phyloP scores from a whole-genome alignment of 768 basidiomycete genomes.

The Phlebiopsis flavidoalba region DNA sequence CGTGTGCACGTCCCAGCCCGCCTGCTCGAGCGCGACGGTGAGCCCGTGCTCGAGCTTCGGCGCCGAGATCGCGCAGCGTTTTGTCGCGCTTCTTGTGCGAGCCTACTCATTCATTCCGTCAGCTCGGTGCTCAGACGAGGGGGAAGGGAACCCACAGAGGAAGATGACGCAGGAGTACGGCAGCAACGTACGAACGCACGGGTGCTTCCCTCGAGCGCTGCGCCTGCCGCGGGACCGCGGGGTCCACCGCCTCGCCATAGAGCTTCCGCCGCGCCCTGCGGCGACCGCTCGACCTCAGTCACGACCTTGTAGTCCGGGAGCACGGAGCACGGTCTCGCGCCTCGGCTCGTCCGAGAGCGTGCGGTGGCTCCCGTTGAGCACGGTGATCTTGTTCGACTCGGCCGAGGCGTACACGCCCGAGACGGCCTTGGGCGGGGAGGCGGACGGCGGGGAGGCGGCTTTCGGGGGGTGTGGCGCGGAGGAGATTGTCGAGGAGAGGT shows the following conservation, averaged over 20 bases:
- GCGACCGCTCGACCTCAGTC: conserved; percentile 56
- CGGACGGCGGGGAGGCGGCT: conserved; percentile 13
- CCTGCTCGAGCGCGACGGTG: conserved; percentile 51
- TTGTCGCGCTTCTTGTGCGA: conserved; percentile 94
- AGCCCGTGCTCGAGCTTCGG: conserved; percentile 76
- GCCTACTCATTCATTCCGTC: conserved; percentile 39
- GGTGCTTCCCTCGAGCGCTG: conserved; percentile 36
- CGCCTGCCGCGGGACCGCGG: conserved; percentile 47
- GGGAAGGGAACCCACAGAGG: conserved; percentile 58
- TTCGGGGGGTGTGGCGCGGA: conserved; percentile 17
- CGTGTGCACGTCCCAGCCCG: conserved; percentile 74
- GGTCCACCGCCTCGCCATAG: conserved; percentile 61
- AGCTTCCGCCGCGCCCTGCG: conserved; percentile 66
- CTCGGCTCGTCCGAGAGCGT: conserved; percentile 61
- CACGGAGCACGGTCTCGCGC: conserved; percentile 75
- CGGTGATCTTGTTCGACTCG: conserved; percentile 53
- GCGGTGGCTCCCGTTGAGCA: conserved; percentile 81
- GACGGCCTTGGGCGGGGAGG: conserved; percentile 22
- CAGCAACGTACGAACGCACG: conserved; percentile 69
- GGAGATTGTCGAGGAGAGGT: conserved; percentile 30
- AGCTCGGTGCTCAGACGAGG: background rate
- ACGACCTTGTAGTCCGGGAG: conserved; percentile 92
- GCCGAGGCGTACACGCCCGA: conserved; percentile 56
- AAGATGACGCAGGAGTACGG: conserved; percentile 90
- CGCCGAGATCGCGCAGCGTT: conserved; percentile 82